Conservation (phyloP, 495 filamentous ascomycete species). For the Trichoderma orchidacearum region DNA sequence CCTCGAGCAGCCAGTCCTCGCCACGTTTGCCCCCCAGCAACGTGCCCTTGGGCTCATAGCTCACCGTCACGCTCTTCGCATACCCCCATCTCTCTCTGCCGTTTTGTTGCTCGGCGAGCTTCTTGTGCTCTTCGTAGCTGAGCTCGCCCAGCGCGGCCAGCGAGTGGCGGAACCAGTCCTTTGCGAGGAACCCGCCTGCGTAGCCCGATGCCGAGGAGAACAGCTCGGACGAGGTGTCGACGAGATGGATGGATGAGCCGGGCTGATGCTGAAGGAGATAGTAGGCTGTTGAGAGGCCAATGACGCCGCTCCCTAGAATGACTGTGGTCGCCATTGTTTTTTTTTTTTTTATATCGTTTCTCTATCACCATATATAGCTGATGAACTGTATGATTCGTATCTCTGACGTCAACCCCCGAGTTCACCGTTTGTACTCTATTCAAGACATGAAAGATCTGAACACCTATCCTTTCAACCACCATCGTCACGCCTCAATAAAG, state of each 20-base stretch:
- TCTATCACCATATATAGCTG: background rate
- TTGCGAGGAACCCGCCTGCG: slow-evolving; percentile 61
- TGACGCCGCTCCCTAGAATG: slow-evolving; percentile 69
- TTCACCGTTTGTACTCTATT: too few species aligned
- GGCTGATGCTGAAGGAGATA: slow-evolving; percentile 47
- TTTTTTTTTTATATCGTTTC: background rate
- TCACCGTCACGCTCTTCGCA: slow-evolving; percentile 46
- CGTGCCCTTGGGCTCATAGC: slow-evolving; percentile 17
- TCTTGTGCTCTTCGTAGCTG: slow-evolving; percentile 54
- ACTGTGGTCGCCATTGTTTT: slow-evolving; percentile 36
- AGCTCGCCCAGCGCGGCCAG: slow-evolving; percentile 45
- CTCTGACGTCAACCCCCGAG: too few species aligned
- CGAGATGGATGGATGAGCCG: slow-evolving; percentile 46
- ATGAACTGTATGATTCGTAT: too few species aligned
- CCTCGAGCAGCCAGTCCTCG: slow-evolving; percentile 50
- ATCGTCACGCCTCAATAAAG: too few species aligned
- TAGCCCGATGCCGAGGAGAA: slow-evolving; percentile 63
- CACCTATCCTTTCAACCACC: too few species aligned
- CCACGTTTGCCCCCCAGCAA: slow-evolving; percentile 14
- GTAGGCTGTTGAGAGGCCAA: slow-evolving; percentile 65
- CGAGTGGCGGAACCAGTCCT: slow-evolving; percentile 52
- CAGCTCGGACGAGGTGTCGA: slow-evolving; percentile 50
- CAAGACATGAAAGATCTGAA: too few species aligned
- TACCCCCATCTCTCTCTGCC: slow-evolving; percentile 59
- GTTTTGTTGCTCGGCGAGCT: slow-evolving; percentile 44